A percentile compares a stretch with the other conserved stretches of the same genome.
These are phyloP conservation scores for Trypanosoma grayi DNA, from an alignment of 208 protist genomes.

Conservation along the genomic window DNA sequence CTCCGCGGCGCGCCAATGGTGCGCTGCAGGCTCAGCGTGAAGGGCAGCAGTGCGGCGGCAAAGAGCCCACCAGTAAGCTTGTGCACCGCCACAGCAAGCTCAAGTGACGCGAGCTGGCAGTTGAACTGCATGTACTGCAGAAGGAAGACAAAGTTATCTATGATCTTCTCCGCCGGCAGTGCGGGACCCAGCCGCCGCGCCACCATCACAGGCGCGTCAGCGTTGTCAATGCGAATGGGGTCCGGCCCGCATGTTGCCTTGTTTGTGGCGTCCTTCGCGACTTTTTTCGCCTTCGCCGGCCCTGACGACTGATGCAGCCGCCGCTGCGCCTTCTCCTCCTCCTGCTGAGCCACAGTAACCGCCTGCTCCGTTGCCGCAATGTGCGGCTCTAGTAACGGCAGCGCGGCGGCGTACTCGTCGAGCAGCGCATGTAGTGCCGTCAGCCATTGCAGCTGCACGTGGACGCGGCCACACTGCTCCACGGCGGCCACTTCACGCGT, in stretches of 20 bases:
- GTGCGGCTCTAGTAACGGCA: background rate
- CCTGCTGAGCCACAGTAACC: background rate
- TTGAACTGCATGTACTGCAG: constrained; percentile 37
- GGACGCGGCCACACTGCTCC: constrained; percentile 24
- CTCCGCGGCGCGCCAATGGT: constrained; percentile 18
- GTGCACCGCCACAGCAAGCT: constrained; percentile 43
- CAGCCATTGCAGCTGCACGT: constrained; percentile 4
- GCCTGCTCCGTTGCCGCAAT: background rate
- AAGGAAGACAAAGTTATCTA: constrained; percentile 49
- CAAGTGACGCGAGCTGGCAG: constrained; percentile 28
- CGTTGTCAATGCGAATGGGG: constrained; percentile 2
- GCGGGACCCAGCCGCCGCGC: constrained; percentile 46
- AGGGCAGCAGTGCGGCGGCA: constrained; percentile 48
- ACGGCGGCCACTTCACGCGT: constrained; percentile 32
- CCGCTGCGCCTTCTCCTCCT: background rate
- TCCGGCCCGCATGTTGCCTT: no score
- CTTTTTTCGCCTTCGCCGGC: background rate
- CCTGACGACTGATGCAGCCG: background rate
- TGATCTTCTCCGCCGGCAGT: constrained; percentile 46
- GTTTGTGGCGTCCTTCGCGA: no score
- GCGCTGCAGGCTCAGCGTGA: constrained; percentile 37
- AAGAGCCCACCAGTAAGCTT: constrained; percentile 54
- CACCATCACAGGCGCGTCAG: constrained; percentile 3
- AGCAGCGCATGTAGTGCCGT: constrained; percentile 5
- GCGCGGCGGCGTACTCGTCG: background rate